These are phyloP conservation scores for Serpula lacrymans DNA, from an alignment of 768 basidiomycete species.

Conservation along the genomic window DNA sequence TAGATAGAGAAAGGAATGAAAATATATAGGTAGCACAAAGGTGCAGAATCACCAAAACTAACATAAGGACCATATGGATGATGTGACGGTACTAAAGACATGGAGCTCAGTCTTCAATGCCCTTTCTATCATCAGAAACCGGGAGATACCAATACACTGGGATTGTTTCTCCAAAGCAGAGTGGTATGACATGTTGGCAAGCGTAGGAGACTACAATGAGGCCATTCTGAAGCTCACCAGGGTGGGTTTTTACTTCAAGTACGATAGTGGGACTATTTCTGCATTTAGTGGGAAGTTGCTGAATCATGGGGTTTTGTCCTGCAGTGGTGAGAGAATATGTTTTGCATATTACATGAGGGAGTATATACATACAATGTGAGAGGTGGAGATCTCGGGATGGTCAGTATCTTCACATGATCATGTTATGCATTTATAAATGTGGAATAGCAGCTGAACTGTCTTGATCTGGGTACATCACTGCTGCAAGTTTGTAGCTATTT, in stretches of 20 bases:
- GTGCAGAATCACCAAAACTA: no score
- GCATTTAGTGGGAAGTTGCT: neutral
- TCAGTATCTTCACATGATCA: no score
- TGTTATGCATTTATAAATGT: no score
- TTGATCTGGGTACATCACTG: no score
- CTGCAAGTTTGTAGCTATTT: no score
- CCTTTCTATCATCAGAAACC: neutral
- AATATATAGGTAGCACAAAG: no score
- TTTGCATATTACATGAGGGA: neutral
- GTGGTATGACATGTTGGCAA: neutral
- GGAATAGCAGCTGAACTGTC: no score
- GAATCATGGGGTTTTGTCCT: neutral
- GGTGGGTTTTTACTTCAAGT: neutral
- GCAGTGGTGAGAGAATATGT: neutral
- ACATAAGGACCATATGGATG: no score
- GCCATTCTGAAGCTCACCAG: neutral
- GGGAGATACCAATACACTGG: neutral
- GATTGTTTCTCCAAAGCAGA: neutral
- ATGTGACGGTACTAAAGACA: no score
- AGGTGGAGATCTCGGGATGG: no score
- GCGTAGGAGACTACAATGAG: neutral
- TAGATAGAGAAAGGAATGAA: no score
- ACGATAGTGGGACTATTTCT: neutral
- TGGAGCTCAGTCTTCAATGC: neutral
- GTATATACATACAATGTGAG: no score